Conservation (phyloP, 192 early-diverging fungal species). For the Backusella luteola region DNA sequence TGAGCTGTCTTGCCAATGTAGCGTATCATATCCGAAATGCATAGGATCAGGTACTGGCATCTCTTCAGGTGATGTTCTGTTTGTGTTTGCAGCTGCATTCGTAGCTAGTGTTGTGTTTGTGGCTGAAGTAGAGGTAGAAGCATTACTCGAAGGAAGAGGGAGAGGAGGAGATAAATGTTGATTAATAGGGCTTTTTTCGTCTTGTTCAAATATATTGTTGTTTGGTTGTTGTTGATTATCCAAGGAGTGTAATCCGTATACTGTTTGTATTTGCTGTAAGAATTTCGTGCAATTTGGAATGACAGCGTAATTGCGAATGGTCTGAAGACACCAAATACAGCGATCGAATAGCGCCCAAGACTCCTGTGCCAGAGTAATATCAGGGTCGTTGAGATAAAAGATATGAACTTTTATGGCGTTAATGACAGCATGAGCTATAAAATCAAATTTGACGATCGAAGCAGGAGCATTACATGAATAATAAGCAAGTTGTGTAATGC, state of each 20-base stretch:
- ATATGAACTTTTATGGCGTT: slow-evolving; percentile 5
- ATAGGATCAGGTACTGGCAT: background rate
- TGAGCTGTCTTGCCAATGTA: background rate
- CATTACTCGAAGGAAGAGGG: background rate
- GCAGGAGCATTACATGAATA: slow-evolving; percentile 3
- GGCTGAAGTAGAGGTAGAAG: background rate
- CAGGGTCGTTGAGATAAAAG: background rate
- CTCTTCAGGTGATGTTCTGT: background rate
- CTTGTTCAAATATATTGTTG: background rate
- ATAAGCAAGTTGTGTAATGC: slow-evolving; percentile 16
- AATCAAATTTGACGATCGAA: slow-evolving; percentile 11
- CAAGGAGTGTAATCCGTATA: slow-evolving; percentile 8
- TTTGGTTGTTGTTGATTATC: background rate
- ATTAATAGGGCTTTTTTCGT: background rate
- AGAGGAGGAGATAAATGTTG: background rate
- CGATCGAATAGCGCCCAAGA: slow-evolving; percentile 13
- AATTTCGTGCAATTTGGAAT: slow-evolving; percentile 16
- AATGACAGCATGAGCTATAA: slow-evolving; percentile 3
- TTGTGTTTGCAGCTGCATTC: background rate
- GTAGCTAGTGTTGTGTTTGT: background rate
- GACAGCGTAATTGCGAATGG: slow-evolving; percentile 4
- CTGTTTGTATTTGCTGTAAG: slow-evolving; percentile 15
- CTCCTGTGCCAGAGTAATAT: slow-evolving; percentile 9
- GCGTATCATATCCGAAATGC: background rate
- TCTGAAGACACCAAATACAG: slow-evolving; percentile 9